Conservation (phyloP, 805 yeast genomes). For the Zygoascus tannicola region DNA sequence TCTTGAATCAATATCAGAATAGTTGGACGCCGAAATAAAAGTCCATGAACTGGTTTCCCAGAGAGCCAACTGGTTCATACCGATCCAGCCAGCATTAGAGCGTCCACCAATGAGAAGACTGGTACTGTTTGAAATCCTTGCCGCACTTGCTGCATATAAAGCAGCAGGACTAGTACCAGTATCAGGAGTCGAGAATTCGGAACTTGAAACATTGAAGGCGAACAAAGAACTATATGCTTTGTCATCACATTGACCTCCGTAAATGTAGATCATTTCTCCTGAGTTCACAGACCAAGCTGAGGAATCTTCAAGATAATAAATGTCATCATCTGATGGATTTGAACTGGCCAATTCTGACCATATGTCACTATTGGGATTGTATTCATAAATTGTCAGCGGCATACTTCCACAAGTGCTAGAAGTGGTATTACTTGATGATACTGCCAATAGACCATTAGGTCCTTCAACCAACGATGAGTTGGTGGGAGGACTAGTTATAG, state of each 20-base stretch:
- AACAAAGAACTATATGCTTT: constrained; percentile 11
- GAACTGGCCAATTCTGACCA: constrained; percentile 21
- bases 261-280: constrained; percentile 20
- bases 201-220: constrained; percentile 16
- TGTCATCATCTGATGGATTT: constrained; percentile 4
- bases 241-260: constrained; percentile 24
- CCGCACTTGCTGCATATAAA: constrained; percentile 20
- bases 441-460: neutral
- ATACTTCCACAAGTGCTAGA: constrained; percentile 7
- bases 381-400: constrained; percentile 20
- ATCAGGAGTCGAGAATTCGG: constrained; percentile 12
- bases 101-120: constrained; percentile 56
- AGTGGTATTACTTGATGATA: neutral
- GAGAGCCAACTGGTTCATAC: constrained; percentile 61
- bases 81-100: constrained; percentile 55
- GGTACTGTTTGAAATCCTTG: constrained; percentile 11
- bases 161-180: constrained; percentile 19
- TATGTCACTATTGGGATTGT: constrained; percentile 10
- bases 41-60: constrained; percentile 70
- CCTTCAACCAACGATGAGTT: constrained; percentile 23
- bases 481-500: neutral
- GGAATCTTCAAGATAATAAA: constrained; percentile 19
- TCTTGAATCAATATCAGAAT: constrained; percentile 42
- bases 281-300: constrained; percentile 20
- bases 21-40: constrained; percentile 31